Conservation (phyloP, 768 basidiomycete genomes). For the Boletus tomentosulus region DNA sequence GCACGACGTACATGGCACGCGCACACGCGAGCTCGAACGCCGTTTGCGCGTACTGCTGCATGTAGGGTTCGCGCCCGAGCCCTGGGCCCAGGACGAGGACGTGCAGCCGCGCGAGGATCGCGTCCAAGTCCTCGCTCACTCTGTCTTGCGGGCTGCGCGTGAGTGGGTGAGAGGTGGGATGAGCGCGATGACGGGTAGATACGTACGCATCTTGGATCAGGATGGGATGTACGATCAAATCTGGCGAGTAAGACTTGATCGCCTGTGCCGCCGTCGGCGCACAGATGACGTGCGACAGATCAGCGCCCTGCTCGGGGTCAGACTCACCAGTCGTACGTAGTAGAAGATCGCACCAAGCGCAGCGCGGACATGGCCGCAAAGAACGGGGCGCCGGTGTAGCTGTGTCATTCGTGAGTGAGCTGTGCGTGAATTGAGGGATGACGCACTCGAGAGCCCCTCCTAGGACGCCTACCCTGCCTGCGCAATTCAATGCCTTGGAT, state of each 20-base stretch:
- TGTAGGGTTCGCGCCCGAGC: conserved; percentile 85
- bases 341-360: conserved; percentile 52
- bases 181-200: neutral
- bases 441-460: conserved; percentile 91
- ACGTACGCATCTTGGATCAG: conserved; percentile 64
- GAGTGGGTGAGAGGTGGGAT: no score
- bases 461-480: conserved; percentile 87
- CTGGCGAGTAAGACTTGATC: conserved; percentile 96
- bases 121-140: conserved; percentile 52
- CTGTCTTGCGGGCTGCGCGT: conserved; percentile 41
- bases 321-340: neutral
- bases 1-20: conserved; percentile 81
- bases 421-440: neutral
- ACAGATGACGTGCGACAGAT: conserved; percentile 96
- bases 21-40: conserved; percentile 71
- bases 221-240: conserved; percentile 96
- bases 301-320: neutral
- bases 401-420: conserved; percentile 28
- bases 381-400: conserved; percentile 96
- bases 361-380: conserved; percentile 91
- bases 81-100: conserved; percentile 93
- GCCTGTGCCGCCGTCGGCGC: conserved; percentile 86
- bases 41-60: conserved; percentile 76
- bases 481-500: neutral
- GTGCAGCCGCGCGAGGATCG: conserved; percentile 81